phyloP scores from a whole-genome alignment of 2,329 filamentous ascomycete genomes.

The Niveomyces coronatus region DNA sequence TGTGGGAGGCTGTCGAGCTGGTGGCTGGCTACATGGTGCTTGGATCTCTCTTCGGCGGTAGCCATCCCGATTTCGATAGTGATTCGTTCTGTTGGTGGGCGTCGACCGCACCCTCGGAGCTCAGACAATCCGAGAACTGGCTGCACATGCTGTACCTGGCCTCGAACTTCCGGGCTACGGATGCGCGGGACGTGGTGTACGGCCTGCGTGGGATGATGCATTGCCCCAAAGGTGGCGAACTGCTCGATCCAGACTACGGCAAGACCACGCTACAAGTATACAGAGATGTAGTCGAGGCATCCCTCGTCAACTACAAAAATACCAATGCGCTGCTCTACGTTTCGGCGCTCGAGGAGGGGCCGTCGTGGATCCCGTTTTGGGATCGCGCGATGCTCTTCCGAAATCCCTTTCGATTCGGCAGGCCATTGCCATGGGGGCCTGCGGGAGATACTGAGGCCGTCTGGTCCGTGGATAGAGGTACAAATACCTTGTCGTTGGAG shows the following conservation, averaged over 20 bases:
- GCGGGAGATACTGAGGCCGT: conserved; percentile 12
- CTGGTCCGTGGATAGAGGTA: conserved; percentile 16
- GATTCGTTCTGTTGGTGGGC: conserved; percentile 18
- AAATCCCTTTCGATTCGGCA: conserved; percentile 20
- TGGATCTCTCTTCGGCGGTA: conserved; percentile 17
- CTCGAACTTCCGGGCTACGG: conserved; percentile 9
- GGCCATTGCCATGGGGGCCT: conserved; percentile 12
- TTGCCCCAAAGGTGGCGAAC: conserved; percentile 3
- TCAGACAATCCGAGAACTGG: conserved; percentile 17
- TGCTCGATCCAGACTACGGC: conserved; percentile 14
- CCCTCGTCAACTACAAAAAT: conserved; percentile 16
- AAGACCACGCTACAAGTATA: conserved; percentile 15
- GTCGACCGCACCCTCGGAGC: conserved; percentile 16
- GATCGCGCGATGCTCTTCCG: conserved; percentile 18
- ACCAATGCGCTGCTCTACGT: conserved; percentile 17
- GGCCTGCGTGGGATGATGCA: conserved; percentile 16
- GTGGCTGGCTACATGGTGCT: conserved; percentile 18
- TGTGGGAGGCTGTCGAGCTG: conserved; percentile 16
- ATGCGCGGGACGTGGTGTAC: conserved; percentile 15
- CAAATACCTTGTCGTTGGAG: conserved; percentile 1
- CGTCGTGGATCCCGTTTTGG: conserved; percentile 15
- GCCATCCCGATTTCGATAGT: conserved; percentile 14
- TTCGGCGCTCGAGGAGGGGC: conserved; percentile 12
- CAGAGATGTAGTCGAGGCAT: conserved; percentile 17
- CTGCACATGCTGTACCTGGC: conserved; percentile 18